A percentile compares a stretch with the other conserved stretches of the same genome.
phyloP scores from a whole-genome alignment of 352 stramenopile species.

The Phytophthora pistaciae region DNA sequence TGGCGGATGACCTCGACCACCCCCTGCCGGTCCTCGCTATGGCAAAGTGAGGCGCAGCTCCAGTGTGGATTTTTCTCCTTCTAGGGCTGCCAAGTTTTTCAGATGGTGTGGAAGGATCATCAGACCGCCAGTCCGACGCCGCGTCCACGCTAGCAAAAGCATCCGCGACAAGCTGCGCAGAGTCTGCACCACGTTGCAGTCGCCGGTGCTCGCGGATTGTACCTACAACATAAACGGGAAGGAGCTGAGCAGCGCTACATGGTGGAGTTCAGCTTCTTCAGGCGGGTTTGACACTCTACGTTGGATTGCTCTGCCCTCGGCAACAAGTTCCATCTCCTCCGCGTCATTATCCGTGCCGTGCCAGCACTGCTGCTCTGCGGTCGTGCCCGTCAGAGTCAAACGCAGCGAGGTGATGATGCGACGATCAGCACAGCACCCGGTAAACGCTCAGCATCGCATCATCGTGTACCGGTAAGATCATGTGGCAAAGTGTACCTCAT shows the following conservation, averaged over 20 bases:
- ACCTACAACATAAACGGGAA: conserved; percentile 27
- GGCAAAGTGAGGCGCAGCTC: conserved; percentile 1
- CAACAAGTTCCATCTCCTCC: no score
- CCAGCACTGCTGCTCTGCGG: no score
- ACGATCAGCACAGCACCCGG: neutral
- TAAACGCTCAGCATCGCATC: neutral
- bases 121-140: neutral
- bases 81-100: conserved; percentile 1
- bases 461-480: neutral
- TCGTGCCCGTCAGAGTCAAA: neutral
- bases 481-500: neutral
- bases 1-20: neutral
- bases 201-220: neutral
- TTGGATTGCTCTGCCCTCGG: no score
- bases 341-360: no score
- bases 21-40: conserved; percentile 9
- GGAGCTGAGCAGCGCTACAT: no score
- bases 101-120: neutral
- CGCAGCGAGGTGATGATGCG: neutral
- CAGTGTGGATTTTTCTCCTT: conserved; percentile 29
- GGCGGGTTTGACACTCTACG: no score
- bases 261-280: no score
- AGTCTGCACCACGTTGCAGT: conserved; percentile 9
- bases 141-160: conserved; percentile 4
- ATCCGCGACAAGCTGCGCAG: conserved; percentile 26